Evolutionary conservation across 768 basidiomycete species (phyloP).

Genomic region (Boletus reticulatus): DNA sequence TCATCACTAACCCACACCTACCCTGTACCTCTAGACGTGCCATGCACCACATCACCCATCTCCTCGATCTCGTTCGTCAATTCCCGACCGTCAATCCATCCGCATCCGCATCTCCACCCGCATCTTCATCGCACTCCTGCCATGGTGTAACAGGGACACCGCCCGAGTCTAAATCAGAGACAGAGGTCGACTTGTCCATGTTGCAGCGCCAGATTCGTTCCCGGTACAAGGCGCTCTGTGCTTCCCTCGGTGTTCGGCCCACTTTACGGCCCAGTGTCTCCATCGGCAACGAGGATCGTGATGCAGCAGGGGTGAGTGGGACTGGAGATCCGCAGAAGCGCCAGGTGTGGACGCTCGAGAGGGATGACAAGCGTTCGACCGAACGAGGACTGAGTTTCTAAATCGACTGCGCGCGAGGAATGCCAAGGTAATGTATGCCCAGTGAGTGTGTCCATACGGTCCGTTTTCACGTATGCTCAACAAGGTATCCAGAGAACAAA

Average conservation of each 20-base stretch:
- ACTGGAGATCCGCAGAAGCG: neutral
- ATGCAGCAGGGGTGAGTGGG: no score
- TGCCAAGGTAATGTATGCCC: no score
- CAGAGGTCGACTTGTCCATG: slow-evolving; percentile 56
- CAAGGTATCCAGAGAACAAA: no score
- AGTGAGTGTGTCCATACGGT: no score
- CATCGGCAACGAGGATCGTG: neutral
- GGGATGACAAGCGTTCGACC: slow-evolving; percentile 2
- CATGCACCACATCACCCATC: slow-evolving; percentile 59
- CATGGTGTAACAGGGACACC: no score
- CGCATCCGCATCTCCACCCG: neutral
- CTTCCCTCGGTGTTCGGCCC: slow-evolving; percentile 69
- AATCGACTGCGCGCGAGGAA: no score
- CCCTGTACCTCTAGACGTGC: slow-evolving; percentile 43
- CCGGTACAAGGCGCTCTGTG: slow-evolving; percentile 83
- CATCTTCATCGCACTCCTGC: no score
- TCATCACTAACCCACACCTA: neutral
- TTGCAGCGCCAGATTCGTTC: slow-evolving; percentile 85
- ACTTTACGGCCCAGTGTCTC: slow-evolving; percentile 30
- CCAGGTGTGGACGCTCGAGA: slow-evolving; percentile 11
- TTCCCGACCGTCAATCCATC: slow-evolving; percentile 83
- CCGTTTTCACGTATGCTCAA: no score
- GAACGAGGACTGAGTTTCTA: no score
- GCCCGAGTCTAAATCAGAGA: no score
- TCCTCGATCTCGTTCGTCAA: slow-evolving; percentile 66